Evolutionary conservation across 23 red algal genomes (phyloP), one percentile per base, ranked within the genome.

Genomic region (Cyanidioschyzon merolae): DNA sequence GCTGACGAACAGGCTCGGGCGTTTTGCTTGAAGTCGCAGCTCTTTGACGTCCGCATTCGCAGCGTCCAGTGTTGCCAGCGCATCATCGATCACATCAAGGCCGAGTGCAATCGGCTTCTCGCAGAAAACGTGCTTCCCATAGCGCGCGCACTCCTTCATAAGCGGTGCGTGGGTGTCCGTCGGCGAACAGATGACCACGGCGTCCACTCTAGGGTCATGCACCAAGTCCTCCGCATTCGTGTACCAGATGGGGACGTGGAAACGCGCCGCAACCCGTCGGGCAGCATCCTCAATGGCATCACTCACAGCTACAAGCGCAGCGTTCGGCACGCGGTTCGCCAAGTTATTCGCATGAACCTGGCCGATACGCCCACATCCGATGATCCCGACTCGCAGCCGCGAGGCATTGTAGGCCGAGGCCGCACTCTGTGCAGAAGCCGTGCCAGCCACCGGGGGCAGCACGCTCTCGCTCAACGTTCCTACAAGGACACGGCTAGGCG

Each of bases 61-160:
- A 29, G 58, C 41, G 7, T 51, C 59, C 0, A 98, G 59, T 30
- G 83, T 75, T 3, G 57, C 50, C 37, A 82, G 41, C 0, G 89
- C 41, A 25, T 89, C 79, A 40, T 90, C 82, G 40, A 98, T 91
- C 58, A 75, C 57, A 16, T 79, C 39, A 17, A 98, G 82, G 30
- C 77, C 68, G 57, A 88, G 83, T 38, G 90, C 94, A 24, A 98
- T 90, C 0, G 94, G 94, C 37, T 98, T 98, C 39, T 98, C 94
- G 79, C 88, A 91, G 77, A 98, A 98, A 32, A 91, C 86, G 68
- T 98, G 94, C 76, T 91, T 98, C 1, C 85, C 94, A 0, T 83
- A 84, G 16, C 77, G 39, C 0, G 76, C 88, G 17, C 84, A 80
- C 21, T 76, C 82, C 68, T 77, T 80, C 40, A 98, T 98, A 50